Base-by-base conservation (phyloP, 768 basidiomycete species). In the Lepiota venenata region DNA sequence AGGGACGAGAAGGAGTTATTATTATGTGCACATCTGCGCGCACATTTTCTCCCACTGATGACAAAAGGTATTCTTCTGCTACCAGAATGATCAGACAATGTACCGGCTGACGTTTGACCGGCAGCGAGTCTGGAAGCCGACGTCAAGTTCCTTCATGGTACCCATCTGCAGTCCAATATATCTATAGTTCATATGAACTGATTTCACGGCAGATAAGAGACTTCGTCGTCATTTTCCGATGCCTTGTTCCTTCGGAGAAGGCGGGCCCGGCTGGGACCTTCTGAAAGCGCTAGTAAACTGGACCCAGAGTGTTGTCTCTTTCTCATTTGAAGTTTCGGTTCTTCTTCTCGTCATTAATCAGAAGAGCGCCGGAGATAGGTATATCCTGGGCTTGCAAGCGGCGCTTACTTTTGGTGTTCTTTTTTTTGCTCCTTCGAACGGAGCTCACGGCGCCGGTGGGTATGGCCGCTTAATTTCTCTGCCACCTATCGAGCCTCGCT, bases 41-140 rank as follows among this genome's bases (percentile, higher is more conserved):
- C 66, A 3, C 61, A 73, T 52, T 75, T 75, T 50, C 56, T 74
- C 14, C 78, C 78, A 0, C 63, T 62, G 35, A 55, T 79, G 4
- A 73, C 69, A 15, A 56, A 60, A 61, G 74, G 78, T 75, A 48
- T 46, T 27, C 18, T 40, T 2, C 38, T 18, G 5, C 27, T 16
- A 4, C 16, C 20, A n/a, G 15, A 1, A 14, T n/a, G n/a, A n/a
- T 40, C 9, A 27, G 2, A 53, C 9, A 21, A 56, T 4, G 32
- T 50, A 29, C 43, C 21, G 12, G 15, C 36, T 39, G 11, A 22
- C 32, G 8, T 9, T 37, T 41, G 6, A 37, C 8, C 44, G 35
- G 44, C 35, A 71, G 70, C 66, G 2, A 63, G 63, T 49, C 56
- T 71, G 18, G 47, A 57, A 39, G 42, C 62, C 11, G 64, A 69